Evolutionary conservation across 768 basidiomycete species (phyloP).

Genomic region (Pleurotus eryngii): DNA sequence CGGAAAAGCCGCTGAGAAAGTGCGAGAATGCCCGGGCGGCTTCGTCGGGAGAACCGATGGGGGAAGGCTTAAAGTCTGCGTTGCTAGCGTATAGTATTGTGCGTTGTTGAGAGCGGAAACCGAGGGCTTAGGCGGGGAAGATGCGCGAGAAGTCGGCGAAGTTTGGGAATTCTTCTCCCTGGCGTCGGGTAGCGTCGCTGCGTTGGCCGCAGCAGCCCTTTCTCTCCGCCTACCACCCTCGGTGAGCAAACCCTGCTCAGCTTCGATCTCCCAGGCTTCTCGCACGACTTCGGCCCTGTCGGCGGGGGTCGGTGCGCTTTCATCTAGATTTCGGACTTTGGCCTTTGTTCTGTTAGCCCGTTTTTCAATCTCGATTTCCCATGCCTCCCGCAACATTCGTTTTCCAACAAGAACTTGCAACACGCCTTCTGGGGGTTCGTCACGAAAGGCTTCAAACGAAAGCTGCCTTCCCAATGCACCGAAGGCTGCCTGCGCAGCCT

Average conservation of each 20-base stretch:
- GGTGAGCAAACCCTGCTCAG: conserved; percentile 69
- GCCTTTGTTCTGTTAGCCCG: conserved; percentile 36
- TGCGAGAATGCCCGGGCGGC: conserved; percentile 47
- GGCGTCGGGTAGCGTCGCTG: conserved; percentile 5
- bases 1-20: conserved; percentile 52
- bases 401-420: conserved; percentile 65
- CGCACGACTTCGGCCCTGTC: conserved; percentile 37
- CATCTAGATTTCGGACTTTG: conserved; percentile 15
- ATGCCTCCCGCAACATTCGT: conserved; percentile 65
- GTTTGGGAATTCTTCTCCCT: conserved; percentile 8
- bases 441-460: conserved; percentile 50
- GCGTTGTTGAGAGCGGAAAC: conserved; percentile 33
- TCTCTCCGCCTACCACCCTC: conserved; percentile 72
- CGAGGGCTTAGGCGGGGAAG: conserved; percentile 15
- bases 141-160: conserved; percentile 13
- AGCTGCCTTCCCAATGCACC: conserved; percentile 46
- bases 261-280: conserved; percentile 80
- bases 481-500: conserved; percentile 43
- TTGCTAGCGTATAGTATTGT: conserved; percentile 56
- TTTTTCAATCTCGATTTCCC: conserved; percentile 76
- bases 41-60: conserved; percentile 54
- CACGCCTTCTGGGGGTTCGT: conserved; percentile 50
- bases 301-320: conserved; percentile 2
- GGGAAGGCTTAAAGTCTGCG: conserved; percentile 64
- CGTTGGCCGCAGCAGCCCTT: conserved; percentile 47